Conservation (phyloP, 352 stramenopile species). For the Phytophthora tubulina region DNA sequence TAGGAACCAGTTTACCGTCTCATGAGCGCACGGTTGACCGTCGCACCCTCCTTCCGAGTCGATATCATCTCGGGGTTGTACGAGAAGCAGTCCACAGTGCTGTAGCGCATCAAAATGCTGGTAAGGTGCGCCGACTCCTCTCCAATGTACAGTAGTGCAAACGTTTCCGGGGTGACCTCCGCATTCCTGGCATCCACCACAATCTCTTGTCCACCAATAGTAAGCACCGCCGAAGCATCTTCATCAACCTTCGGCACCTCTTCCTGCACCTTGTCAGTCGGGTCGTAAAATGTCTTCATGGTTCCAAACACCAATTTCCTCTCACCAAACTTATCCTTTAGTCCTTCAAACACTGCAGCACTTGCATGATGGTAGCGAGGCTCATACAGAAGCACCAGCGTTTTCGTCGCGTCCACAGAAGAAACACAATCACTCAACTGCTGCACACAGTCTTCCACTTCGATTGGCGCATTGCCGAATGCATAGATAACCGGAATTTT, state of each 20-base stretch:
- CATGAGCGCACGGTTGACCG: conserved; percentile 82
- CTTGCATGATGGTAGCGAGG: conserved; percentile 91
- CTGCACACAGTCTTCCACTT: conserved; percentile 62
- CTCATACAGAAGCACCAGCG: conserved; percentile 93
- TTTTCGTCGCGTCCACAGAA: conserved; percentile 50
- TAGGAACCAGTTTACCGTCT: conserved; percentile 39
- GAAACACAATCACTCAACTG: conserved; percentile 44
- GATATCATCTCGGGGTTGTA: conserved; percentile 65
- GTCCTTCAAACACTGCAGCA: conserved; percentile 48
- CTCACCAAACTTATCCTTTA: conserved; percentile 52
- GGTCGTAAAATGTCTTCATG: conserved; percentile 83
- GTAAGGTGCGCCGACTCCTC: conserved; percentile 81
- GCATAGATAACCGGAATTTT: conserved; percentile 93
- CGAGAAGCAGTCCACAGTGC: conserved; percentile 71
- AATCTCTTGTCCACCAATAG: conserved; percentile 75
- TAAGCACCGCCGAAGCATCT: conserved; percentile 23
- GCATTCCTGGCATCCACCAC: conserved; percentile 37
- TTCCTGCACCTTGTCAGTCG: conserved; percentile 36
- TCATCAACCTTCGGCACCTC: conserved; percentile 4
- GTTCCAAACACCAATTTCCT: conserved; percentile 61
- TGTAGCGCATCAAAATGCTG: conserved; percentile 86
- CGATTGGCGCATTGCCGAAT: conserved; percentile 84
- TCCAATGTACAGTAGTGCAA: conserved; percentile 79
- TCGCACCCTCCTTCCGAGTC: conserved; percentile 63
- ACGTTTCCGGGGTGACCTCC: conserved; percentile 51